Evolutionary conservation across 768 basidiomycete species (phyloP).

Genomic region (Cantharellus anzutake): DNA sequence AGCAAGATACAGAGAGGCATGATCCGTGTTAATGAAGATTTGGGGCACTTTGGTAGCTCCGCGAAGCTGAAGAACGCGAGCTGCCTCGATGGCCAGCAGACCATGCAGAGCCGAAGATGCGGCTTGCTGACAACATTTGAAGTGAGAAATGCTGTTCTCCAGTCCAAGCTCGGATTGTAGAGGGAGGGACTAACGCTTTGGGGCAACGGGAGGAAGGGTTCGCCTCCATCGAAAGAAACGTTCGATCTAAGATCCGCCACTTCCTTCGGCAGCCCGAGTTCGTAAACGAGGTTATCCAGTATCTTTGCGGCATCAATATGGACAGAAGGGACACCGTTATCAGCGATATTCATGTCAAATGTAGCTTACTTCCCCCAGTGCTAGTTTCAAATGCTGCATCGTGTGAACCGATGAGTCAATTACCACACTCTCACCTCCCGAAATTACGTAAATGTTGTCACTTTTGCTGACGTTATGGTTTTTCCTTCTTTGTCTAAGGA

Average conservation of each 20-base stretch:
- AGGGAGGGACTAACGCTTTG: not conserved
- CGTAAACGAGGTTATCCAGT: not conserved
- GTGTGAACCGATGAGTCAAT: too few species aligned
- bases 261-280: not conserved
- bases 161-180: too few species aligned
- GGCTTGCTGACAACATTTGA: not conserved
- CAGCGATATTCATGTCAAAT: too few species aligned
- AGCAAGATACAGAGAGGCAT: not conserved
- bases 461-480: too few species aligned
- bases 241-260: not conserved
- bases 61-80: not conserved
- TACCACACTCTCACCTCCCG: too few species aligned
- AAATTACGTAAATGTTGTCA: too few species aligned
- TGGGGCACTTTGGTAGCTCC: not conserved
- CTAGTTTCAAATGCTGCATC: too few species aligned
- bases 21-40: not conserved
- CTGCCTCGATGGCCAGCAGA: not conserved
- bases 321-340: not conserved
- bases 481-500: too few species aligned
- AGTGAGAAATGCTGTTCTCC: too few species aligned
- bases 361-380: too few species aligned
- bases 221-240: not conserved
- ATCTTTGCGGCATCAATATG: not conserved
- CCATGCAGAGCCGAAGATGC: not conserved
- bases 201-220: not conserved